phyloP scores from a whole-genome alignment of 2,329 filamentous ascomycete species.

The Botrytis sinoallii region DNA sequence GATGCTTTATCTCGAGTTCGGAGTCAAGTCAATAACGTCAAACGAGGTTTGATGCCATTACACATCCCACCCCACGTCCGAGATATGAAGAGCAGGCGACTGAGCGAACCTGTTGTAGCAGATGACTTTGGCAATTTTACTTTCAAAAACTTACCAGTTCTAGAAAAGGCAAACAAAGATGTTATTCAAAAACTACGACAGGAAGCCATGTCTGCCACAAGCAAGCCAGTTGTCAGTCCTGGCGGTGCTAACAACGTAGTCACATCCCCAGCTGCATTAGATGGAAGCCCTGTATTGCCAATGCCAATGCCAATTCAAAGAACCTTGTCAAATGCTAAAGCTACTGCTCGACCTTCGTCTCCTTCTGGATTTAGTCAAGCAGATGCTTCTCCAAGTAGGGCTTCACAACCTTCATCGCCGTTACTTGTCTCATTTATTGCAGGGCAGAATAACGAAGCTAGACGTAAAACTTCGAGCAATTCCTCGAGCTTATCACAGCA shows the following conservation, averaged over 20 bases:
- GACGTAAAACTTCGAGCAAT: constrained; percentile 88
- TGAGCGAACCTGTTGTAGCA: constrained; percentile 83
- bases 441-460: constrained; percentile 70
- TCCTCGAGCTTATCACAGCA: constrained; percentile 82
- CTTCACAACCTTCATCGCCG: constrained; percentile 81
- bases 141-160: constrained; percentile 94
- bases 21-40: constrained; percentile 81
- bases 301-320: constrained; percentile 77
- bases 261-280: constrained; percentile 66
- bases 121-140: constrained; percentile 97
- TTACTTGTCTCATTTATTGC: constrained; percentile 96
- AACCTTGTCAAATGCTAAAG: constrained; percentile 79
- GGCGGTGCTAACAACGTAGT: constrained; percentile 18
- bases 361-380: constrained; percentile 76
- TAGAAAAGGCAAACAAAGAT: constrained; percentile 98
- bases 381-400: constrained; percentile 82
- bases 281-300: constrained; percentile 80
- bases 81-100: constrained; percentile 78
- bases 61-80: constrained; percentile 96
- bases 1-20: constrained; percentile 89
- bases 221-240: constrained; percentile 43
- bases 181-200: constrained; percentile 94
- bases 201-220: constrained; percentile 73
- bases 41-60: constrained; percentile 88
- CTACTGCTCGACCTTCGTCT: constrained; percentile 74